Evolutionary conservation across 2,329 filamentous ascomycete genomes (phyloP).

Genomic region (Cordyceps cateniannulata): DNA sequence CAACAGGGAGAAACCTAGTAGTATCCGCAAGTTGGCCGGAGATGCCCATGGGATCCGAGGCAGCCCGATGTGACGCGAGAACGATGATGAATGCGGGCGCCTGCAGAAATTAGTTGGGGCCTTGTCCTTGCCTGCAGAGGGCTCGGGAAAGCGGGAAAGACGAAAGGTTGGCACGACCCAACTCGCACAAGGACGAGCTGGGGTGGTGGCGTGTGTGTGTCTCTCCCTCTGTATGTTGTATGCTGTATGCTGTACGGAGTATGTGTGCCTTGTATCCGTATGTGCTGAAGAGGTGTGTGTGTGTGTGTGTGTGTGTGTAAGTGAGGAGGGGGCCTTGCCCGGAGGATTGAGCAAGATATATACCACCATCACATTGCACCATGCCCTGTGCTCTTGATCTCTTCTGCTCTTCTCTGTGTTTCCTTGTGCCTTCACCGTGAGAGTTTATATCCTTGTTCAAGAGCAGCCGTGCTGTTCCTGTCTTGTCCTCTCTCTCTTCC

Average conservation of each 20-base stretch:
- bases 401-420: neutral
- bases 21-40: too few species aligned
- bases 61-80: neutral
- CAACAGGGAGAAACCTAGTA: neutral
- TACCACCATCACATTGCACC: neutral
- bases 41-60: neutral
- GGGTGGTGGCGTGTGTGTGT: too few species aligned
- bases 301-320: neutral
- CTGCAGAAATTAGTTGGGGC: conserved; percentile 6
- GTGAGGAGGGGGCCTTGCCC: neutral
- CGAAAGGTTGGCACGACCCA: neutral
- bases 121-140: neutral
- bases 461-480: neutral
- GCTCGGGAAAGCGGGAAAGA: neutral
- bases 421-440: neutral
- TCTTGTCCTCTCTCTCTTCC: neutral
- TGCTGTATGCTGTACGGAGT: too few species aligned
- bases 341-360: neutral
- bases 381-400: neutral
- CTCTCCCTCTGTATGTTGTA: too few species aligned
- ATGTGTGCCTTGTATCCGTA: too few species aligned
- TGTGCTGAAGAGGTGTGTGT: neutral
- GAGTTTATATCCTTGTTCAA: neutral
- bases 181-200: too few species aligned
- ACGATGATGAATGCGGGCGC: neutral